Percentiles rank a stretch among this genome's conserved stretches.
These are phyloP conservation scores for Phytophthora rubi DNA, from an alignment of 352 stramenopile species.

Conservation along the genomic window DNA sequence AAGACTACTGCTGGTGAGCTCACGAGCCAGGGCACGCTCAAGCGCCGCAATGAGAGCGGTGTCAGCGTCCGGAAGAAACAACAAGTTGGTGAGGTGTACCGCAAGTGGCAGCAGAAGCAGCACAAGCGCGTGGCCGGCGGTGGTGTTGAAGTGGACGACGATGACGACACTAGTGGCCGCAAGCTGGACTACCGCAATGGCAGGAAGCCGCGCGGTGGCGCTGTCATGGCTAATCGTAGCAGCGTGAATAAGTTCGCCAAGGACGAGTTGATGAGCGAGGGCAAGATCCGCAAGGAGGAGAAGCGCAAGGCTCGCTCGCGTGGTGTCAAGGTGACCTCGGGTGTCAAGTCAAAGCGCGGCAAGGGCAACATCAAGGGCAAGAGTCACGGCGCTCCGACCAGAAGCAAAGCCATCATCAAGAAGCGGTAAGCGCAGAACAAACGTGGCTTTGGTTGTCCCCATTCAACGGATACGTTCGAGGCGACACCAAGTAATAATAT, in stretches of 20 bases:
- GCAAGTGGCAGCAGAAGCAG: slow-evolving; percentile 94
- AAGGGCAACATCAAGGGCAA: slow-evolving; percentile 83
- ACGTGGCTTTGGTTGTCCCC: slow-evolving; percentile 15
- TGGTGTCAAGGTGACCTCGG: slow-evolving; percentile 65
- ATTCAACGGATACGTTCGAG: neutral
- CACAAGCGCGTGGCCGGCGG: slow-evolving; percentile 84
- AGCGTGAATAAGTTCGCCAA: slow-evolving; percentile 83
- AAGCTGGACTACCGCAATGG: slow-evolving; percentile 84
- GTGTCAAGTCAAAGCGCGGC: slow-evolving; percentile 57
- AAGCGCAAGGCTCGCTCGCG: slow-evolving; percentile 84
- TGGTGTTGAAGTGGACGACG: slow-evolving; percentile 71
- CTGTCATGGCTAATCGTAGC: slow-evolving; percentile 41
- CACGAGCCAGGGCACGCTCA: slow-evolving; percentile 78
- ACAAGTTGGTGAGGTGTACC: slow-evolving; percentile 91
- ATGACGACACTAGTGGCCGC: slow-evolving; percentile 47
- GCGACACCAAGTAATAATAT: slow-evolving; percentile 45
- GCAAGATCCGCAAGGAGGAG: slow-evolving; percentile 88
- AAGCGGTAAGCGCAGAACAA: slow-evolving; percentile 39
- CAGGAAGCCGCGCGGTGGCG: slow-evolving; percentile 61
- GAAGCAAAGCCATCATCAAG: slow-evolving; percentile 86
- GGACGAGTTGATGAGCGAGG: slow-evolving; percentile 78
- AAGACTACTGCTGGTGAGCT: slow-evolving; percentile 93
- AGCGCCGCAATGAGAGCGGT: slow-evolving; percentile 88
- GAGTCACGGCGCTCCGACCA: slow-evolving; percentile 78
- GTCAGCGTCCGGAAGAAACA: slow-evolving; percentile 87